Evolutionary conservation across 495 filamentous ascomycete genomes (phyloP).

Genomic region (Penicillium paradoxum): DNA sequence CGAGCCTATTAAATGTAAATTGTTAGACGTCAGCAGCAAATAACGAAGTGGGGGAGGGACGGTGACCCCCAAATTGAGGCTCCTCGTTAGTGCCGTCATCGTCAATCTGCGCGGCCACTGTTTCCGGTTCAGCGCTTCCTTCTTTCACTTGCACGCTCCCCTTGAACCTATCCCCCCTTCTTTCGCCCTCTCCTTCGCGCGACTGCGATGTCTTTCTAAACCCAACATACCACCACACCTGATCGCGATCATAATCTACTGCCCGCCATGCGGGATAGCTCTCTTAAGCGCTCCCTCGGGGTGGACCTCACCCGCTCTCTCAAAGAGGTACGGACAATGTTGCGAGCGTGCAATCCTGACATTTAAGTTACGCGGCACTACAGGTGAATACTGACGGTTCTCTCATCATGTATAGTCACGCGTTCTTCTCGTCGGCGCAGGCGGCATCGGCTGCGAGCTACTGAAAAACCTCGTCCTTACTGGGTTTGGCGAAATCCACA

Average conservation of each 20-base stretch:
- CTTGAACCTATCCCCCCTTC: conserved; percentile 12
- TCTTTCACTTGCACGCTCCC: conserved; percentile 6
- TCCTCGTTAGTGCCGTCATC: conserved; percentile 24
- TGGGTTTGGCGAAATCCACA: conserved; percentile 91
- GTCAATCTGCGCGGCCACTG: conserved; percentile 13
- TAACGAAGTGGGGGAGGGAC: not conserved
- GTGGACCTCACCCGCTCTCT: conserved; percentile 52
- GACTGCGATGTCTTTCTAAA: not conserved
- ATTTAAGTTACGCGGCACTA: not conserved
- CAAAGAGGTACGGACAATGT: conserved; percentile 51
- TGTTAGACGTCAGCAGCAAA: too few relatives aligned
- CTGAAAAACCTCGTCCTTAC: conserved; percentile 93
- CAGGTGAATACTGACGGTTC: conserved; percentile 14
- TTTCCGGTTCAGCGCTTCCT: conserved; percentile 14
- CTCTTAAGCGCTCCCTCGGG: conserved; percentile 59
- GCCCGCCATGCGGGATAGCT: conserved; percentile 51
- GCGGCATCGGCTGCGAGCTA: conserved; percentile 95
- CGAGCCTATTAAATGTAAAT: not conserved
- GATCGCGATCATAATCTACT: conserved; percentile 9
- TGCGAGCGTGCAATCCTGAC: not conserved
- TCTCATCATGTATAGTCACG: conserved; percentile 54
- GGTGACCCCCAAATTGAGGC: conserved; percentile 6
- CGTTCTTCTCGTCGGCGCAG: conserved; percentile 91
- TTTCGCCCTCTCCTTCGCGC: not conserved
- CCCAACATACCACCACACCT: conserved; percentile 3